These are phyloP conservation scores for Exophiala bonariae DNA, from an alignment of 2,329 filamentous ascomycete genomes.

Conservation along the genomic window DNA sequence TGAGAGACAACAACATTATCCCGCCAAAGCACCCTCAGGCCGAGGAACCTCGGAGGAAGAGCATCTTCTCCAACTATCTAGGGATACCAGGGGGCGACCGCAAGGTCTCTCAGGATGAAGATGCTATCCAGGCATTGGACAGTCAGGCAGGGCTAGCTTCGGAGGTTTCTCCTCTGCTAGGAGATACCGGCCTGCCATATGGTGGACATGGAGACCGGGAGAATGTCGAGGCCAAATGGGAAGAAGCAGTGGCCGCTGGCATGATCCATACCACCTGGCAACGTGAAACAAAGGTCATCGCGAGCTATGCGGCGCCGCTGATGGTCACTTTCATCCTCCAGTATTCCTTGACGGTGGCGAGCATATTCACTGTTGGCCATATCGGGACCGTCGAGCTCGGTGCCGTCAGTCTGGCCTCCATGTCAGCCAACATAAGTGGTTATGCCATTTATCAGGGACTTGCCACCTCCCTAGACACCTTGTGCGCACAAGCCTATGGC, in stretches of 20 bases:
- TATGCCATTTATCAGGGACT: conserved; percentile 73
- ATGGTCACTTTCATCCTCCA: conserved; percentile 76
- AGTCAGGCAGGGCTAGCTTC: conserved; percentile 26
- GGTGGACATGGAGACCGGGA: conserved; percentile 53
- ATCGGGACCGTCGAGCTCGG: conserved; percentile 71
- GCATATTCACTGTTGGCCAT: conserved; percentile 75
- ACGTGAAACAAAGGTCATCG: conserved; percentile 79
- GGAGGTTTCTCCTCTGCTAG: conserved; percentile 53
- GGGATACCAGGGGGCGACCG: conserved; percentile 24
- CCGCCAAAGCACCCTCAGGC: conserved; percentile 48
- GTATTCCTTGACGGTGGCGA: conserved; percentile 80
- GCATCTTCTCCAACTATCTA: conserved; percentile 18
- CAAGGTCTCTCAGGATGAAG: conserved; percentile 29
- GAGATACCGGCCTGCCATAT: conserved; percentile 41
- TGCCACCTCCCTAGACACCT: conserved; percentile 84
- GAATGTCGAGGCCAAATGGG: conserved; percentile 73
- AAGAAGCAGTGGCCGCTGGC: conserved; percentile 77
- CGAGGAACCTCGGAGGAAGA: conserved; percentile 23
- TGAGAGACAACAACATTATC: conserved; percentile 61
- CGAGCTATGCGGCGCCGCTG: conserved; percentile 68
- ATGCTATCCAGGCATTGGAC: conserved; percentile 17
- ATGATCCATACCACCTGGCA: conserved; percentile 89
- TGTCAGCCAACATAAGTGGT: conserved; percentile 78
- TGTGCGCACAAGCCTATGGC: conserved; percentile 92
- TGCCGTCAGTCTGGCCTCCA: conserved; percentile 68